These are phyloP conservation scores for Sphaerostilbella broomeana DNA, from an alignment of 2,329 filamentous ascomycete genomes.

Conservation along the genomic window DNA sequence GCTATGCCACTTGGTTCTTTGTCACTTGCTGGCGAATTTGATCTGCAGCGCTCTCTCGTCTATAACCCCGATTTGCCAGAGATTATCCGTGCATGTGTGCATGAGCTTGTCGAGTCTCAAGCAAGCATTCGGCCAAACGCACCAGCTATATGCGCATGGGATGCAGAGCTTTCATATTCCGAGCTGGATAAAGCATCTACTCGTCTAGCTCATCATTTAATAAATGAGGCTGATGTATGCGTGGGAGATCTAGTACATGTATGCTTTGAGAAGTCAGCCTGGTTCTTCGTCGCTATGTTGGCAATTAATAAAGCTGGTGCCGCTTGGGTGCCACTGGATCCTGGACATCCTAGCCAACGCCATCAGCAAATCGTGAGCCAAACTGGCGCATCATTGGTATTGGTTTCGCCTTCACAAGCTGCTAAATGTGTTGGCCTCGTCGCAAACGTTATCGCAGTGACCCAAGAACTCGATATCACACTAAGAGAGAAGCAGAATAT, in stretches of 20 bases:
- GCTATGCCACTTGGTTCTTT: not conserved
- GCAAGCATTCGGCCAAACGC: not conserved
- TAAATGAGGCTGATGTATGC: not conserved
- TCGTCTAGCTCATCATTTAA: constrained; percentile 4
- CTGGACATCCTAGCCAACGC: constrained; percentile 5
- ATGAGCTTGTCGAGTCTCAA: constrained; percentile 4
- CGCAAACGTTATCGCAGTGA: constrained; percentile 1
- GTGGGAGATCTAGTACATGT: constrained; percentile 8
- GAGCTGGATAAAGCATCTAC: constrained; percentile 7
- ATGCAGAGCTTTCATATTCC: constrained; percentile 1
- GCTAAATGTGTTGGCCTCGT: constrained; percentile 1
- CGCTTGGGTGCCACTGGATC: constrained; percentile 10
- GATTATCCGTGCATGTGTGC: constrained; percentile 4
- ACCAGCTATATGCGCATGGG: constrained; percentile 2
- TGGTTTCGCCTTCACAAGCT: not conserved
- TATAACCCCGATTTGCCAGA: constrained; percentile 4
- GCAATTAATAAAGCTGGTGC: constrained; percentile 10
- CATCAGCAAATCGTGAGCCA: constrained; percentile 7
- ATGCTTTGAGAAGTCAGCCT: constrained; percentile 10
- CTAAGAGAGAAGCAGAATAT: not conserved
- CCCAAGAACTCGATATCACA: not conserved
- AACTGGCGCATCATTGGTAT: constrained; percentile 4
- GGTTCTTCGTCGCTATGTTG: constrained; percentile 7
- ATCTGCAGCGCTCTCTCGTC: not conserved
- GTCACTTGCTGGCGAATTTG: constrained; percentile 3